Percentiles rank a stretch among this genome's conserved stretches.
These are phyloP conservation scores for Claviceps cyperi DNA, from an alignment of 2,329 filamentous ascomycete genomes.

Conservation along the genomic window DNA sequence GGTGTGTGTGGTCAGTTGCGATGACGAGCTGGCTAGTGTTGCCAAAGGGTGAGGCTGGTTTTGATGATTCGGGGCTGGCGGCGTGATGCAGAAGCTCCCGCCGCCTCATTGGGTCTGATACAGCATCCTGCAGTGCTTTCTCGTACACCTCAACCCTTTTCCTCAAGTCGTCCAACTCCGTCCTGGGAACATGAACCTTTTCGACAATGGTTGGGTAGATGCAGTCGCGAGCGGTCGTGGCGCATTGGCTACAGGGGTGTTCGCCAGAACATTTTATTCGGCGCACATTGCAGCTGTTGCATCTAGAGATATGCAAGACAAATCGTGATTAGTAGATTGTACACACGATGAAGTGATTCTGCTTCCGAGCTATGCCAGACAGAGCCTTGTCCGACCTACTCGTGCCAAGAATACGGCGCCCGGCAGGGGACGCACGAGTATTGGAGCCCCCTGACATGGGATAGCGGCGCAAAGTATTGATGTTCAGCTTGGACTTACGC, in stretches of 20 bases:
- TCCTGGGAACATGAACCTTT: conserved; percentile 27
- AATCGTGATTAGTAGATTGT: too few relatives aligned
- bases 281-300: conserved; percentile 38
- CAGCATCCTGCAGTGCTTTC: conserved; percentile 21
- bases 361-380: too few relatives aligned
- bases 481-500: conserved; percentile 21
- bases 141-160: conserved; percentile 26
- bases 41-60: conserved; percentile 10
- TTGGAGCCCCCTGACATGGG: too few relatives aligned
- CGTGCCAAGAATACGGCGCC: too few relatives aligned
- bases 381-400: too few relatives aligned
- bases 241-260: conserved; percentile 32
- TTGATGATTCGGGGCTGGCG: conserved; percentile 11
- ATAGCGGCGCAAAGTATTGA: too few relatives aligned
- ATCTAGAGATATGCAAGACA: conserved; percentile 17
- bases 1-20: background rate
- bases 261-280: conserved; percentile 38
- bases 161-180: conserved; percentile 27
- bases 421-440: too few relatives aligned
- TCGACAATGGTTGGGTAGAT: conserved; percentile 30
- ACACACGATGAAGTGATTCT: too few relatives aligned
- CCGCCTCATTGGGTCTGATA: conserved; percentile 21
- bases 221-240: conserved; percentile 28
- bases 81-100: conserved; percentile 18
- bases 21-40: background rate